Conservation (phyloP, 2,329 filamentous ascomycete genomes). For the Neonectria sp. region DNA sequence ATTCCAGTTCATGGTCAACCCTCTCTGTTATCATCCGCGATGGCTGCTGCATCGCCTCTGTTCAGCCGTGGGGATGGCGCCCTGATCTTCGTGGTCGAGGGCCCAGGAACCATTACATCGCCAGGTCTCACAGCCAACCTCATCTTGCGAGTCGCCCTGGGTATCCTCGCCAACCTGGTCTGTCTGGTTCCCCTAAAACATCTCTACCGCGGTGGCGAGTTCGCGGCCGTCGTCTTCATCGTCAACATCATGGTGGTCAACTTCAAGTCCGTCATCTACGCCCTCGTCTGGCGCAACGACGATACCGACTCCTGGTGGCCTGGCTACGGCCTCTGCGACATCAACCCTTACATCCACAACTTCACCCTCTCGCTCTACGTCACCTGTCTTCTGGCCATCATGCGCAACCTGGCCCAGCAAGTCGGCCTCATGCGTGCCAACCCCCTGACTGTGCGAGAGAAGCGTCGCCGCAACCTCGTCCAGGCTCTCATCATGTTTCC, state of each 20-base stretch:
- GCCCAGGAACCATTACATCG: conserved; percentile 44
- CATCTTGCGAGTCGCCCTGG: conserved; percentile 63
- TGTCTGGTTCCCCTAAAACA: conserved; percentile 67
- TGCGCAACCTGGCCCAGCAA: conserved; percentile 67
- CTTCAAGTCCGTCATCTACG: conserved; percentile 64
- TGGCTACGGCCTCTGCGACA: conserved; percentile 69
- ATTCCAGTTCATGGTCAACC: conserved; percentile 12
- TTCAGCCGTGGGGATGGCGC: conserved; percentile 38
- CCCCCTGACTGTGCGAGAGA: conserved; percentile 58
- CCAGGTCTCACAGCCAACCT: conserved; percentile 61
- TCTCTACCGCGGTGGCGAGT: conserved; percentile 67
- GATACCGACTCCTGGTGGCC: conserved; percentile 66
- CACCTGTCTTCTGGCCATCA: conserved; percentile 68
- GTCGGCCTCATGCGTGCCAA: conserved; percentile 62
- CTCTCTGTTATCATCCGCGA: conserved; percentile 11
- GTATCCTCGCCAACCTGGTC: conserved; percentile 60
- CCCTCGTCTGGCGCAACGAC: conserved; percentile 68
- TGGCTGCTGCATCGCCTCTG: conserved; percentile 37
- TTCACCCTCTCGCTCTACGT: conserved; percentile 62
- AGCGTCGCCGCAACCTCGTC: conserved; percentile 57
- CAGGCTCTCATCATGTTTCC: conserved; percentile 71
- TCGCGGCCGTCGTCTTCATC: conserved; percentile 67
- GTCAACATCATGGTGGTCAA: conserved; percentile 62
- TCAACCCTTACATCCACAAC: conserved; percentile 65
- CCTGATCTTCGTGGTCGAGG: conserved; percentile 41